Conservation (phyloP, 768 basidiomycete species). For the Podaxis carcinomalis region DNA sequence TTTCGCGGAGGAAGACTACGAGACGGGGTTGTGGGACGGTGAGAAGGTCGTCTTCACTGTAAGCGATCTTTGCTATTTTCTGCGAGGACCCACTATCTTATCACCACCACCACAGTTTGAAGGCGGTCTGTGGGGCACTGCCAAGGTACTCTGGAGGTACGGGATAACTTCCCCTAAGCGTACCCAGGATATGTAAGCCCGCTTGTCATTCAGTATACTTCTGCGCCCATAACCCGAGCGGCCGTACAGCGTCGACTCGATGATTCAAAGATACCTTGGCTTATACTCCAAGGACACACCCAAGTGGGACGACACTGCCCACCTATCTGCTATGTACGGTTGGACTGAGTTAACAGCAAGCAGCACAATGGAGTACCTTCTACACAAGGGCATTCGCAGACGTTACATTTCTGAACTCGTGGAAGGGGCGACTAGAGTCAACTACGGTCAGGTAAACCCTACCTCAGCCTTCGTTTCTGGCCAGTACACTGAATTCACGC, state of each 20-base stretch:
- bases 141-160: slow-evolving; percentile 76
- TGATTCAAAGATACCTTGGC: slow-evolving; percentile 46
- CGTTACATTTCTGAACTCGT: slow-evolving; percentile 70
- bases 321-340: slow-evolving; percentile 47
- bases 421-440: slow-evolving; percentile 78
- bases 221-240: background rate
- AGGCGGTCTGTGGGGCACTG: slow-evolving; percentile 66
- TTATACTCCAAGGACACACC: slow-evolving; percentile 55
- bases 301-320: slow-evolving; percentile 58
- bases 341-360: slow-evolving; percentile 47
- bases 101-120: slow-evolving; percentile 30
- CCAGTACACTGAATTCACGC: background rate
- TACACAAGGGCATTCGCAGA: slow-evolving; percentile 46
- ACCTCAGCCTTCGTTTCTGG: background rate
- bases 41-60: slow-evolving; percentile 63
- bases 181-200: slow-evolving; percentile 49
- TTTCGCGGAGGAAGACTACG: slow-evolving; percentile 44
- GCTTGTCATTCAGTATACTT: background rate
- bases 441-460: slow-evolving; percentile 66
- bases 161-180: slow-evolving; percentile 58
- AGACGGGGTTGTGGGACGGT: slow-evolving; percentile 83
- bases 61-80: slow-evolving; percentile 16
- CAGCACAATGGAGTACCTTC: slow-evolving; percentile 55
- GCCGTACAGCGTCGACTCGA: slow-evolving; percentile 46
- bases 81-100: slow-evolving; percentile 4